Conservation (phyloP, 345 rosid species). For the Isatis tinctoria region DNA sequence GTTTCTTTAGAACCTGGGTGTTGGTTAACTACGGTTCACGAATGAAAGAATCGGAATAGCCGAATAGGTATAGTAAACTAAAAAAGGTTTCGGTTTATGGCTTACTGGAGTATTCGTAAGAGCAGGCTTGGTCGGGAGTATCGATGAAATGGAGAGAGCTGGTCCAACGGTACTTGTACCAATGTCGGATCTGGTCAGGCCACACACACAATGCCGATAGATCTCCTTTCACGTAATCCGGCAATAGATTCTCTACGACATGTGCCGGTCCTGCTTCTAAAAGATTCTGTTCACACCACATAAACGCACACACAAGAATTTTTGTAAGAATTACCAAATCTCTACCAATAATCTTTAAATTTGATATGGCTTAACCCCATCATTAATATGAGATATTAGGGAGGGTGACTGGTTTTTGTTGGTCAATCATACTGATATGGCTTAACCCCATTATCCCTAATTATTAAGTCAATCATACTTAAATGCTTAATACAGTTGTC, state of each 20-base stretch:
- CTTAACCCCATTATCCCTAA: background rate
- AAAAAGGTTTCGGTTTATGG: background rate
- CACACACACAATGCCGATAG: conserved; percentile 84
- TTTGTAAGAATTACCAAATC: background rate
- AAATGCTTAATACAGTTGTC: no score
- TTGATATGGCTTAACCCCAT: background rate
- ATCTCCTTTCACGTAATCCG: conserved; percentile 75
- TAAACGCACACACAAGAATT: background rate
- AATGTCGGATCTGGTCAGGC: conserved; percentile 68
- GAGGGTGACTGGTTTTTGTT: no score
- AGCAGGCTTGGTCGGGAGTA: conserved; percentile 85
- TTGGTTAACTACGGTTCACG: background rate
- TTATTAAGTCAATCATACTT: no score
- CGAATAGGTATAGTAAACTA: no score
- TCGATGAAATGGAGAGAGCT: conserved; percentile 78
- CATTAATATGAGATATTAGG: background rate
- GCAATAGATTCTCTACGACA: conserved; percentile 62
- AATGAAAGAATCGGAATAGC: background rate
- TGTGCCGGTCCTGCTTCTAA: conserved; percentile 70
- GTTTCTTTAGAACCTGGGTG: background rate
- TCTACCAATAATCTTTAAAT: background rate
- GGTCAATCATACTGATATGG: no score
- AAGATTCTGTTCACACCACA: conserved; percentile 40
- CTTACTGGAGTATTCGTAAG: conserved; percentile 81
- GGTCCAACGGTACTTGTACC: conserved; percentile 69